phyloP scores from a whole-genome alignment of 2,329 filamentous ascomycete genomes.

The Penicillium sclerotigenum region DNA sequence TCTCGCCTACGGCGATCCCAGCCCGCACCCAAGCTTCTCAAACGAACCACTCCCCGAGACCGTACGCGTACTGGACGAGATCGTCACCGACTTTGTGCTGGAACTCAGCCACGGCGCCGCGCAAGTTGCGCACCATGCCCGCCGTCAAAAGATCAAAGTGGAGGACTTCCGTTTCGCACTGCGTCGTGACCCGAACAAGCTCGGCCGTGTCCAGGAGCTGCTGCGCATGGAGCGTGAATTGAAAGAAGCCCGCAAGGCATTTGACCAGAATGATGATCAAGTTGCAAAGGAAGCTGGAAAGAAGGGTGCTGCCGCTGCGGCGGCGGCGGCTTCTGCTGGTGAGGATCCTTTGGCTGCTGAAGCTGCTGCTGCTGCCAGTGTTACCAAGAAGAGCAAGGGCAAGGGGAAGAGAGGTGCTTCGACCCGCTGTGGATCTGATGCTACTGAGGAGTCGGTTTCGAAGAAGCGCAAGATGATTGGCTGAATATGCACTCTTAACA shows the following conservation, averaged over 20 bases:
- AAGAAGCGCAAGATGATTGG: constrained; percentile 35
- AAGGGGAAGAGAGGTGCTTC: constrained; percentile 35
- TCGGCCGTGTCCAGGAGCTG: constrained; percentile 86
- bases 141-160: constrained; percentile 94
- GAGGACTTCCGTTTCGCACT: constrained; percentile 97
- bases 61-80: constrained; percentile 84
- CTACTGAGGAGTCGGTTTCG: constrained; percentile 33
- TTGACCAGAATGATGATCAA: constrained; percentile 46
- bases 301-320: constrained; percentile 26
- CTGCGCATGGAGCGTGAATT: constrained; percentile 84
- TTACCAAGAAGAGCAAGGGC: constrained; percentile 35
- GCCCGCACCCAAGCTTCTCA: constrained; percentile 61
- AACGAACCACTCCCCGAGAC: constrained; percentile 76
- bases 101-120: constrained; percentile 89
- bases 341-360: constrained; percentile 30
- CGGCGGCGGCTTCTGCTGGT: constrained; percentile 23
- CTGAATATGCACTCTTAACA: constrained; percentile 3
- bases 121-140: constrained; percentile 76
- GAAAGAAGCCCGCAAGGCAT: constrained; percentile 70
- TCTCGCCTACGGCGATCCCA: constrained; percentile 46
- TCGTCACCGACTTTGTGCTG: constrained; percentile 94
- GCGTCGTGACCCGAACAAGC: constrained; percentile 75
- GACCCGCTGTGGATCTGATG: constrained; percentile 32
- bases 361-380: constrained; percentile 18
- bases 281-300: constrained; percentile 40